A percentile compares a stretch with the other conserved stretches of the same genome.
Evolutionary conservation across 306 rosid genomes (phyloP).

Genomic region (Dalbergia cochinchinensis): DNA sequence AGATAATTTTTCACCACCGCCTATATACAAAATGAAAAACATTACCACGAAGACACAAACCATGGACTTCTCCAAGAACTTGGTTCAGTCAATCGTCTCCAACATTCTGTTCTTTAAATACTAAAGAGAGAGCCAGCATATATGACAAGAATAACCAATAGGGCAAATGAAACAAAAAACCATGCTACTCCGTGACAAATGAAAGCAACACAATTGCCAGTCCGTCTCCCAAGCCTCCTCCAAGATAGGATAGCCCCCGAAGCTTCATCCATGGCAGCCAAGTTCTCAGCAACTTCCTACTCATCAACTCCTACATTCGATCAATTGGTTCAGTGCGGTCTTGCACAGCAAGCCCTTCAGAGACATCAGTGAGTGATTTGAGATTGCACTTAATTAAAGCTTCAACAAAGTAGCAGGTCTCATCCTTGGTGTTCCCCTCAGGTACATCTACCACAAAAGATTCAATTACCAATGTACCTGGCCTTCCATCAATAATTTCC

Average conservation of each 20-base stretch:
- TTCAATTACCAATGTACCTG: slow-evolving; percentile 91
- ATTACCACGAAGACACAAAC: slow-evolving; percentile 15
- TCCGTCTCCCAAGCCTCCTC: slow-evolving; percentile 73
- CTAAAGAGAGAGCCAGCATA: slow-evolving; percentile 42
- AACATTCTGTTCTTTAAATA: slow-evolving; percentile 51
- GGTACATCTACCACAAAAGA: slow-evolving; percentile 98
- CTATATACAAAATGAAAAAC: slow-evolving; percentile 40
- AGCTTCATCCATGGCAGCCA: slow-evolving; percentile 73
- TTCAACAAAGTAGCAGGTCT: slow-evolving; percentile 92
- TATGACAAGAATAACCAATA: slow-evolving; percentile 42
- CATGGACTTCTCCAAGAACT: slow-evolving; percentile 40
- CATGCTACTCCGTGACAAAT: slow-evolving; percentile 36
- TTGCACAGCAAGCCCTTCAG: slow-evolving; percentile 90
- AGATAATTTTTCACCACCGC: slow-evolving; percentile 52
- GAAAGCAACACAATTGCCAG: slow-evolving; percentile 65
- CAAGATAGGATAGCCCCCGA: slow-evolving; percentile 61
- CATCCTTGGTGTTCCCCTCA: slow-evolving; percentile 95
- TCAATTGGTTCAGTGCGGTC: slow-evolving; percentile 90
- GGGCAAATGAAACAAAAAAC: slow-evolving; percentile 43
- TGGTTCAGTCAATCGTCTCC: slow-evolving; percentile 42
- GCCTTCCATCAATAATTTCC: slow-evolving; percentile 88
- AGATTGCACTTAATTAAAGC: slow-evolving; percentile 97
- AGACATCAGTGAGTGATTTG: slow-evolving; percentile 90
- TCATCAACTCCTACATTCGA: slow-evolving; percentile 54
- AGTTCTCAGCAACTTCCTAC: slow-evolving; percentile 43